Conservation (phyloP, 2,329 filamentous ascomycete genomes). For the Cytospora schulzeri region DNA sequence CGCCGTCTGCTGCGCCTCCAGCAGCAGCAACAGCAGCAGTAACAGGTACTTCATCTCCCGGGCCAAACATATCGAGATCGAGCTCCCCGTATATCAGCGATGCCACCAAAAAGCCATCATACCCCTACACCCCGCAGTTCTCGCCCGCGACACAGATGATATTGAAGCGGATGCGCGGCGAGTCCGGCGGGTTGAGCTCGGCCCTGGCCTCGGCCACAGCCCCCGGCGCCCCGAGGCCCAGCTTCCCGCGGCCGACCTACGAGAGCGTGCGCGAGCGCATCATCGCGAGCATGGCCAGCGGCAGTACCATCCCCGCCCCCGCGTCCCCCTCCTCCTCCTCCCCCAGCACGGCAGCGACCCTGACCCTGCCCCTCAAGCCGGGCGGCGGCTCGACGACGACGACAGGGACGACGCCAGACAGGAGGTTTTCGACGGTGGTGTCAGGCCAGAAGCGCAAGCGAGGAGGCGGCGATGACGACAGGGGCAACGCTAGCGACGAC, state of each 20-base stretch:
- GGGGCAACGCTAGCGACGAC: slow-evolving; percentile 28
- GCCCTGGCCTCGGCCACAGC: slow-evolving; percentile 33
- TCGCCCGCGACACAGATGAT: slow-evolving; percentile 29
- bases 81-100: background rate
- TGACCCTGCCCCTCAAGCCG: slow-evolving; percentile 20
- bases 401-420: slow-evolving; percentile 16
- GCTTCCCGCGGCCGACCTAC: slow-evolving; percentile 39
- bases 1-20: slow-evolving; percentile 4
- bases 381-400: background rate
- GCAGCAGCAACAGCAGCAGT: background rate
- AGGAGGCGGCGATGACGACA: slow-evolving; percentile 11
- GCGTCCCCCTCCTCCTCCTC: slow-evolving; percentile 16
- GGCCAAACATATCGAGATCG: background rate
- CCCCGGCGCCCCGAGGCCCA: slow-evolving; percentile 9
- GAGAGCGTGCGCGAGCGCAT: slow-evolving; percentile 45
- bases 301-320: slow-evolving; percentile 38
- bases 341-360: slow-evolving; percentile 13
- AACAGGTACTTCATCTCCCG: slow-evolving; percentile 4
- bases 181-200: slow-evolving; percentile 31
- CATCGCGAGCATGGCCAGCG: slow-evolving; percentile 41
- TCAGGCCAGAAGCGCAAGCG: slow-evolving; percentile 29
- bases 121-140: slow-evolving; percentile 39
- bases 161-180: slow-evolving; percentile 32
- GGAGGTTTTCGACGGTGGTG: background rate
- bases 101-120: slow-evolving; percentile 56